phyloP scores from a whole-genome alignment of 2,329 filamentous ascomycete species.

The Phoma sp. region DNA sequence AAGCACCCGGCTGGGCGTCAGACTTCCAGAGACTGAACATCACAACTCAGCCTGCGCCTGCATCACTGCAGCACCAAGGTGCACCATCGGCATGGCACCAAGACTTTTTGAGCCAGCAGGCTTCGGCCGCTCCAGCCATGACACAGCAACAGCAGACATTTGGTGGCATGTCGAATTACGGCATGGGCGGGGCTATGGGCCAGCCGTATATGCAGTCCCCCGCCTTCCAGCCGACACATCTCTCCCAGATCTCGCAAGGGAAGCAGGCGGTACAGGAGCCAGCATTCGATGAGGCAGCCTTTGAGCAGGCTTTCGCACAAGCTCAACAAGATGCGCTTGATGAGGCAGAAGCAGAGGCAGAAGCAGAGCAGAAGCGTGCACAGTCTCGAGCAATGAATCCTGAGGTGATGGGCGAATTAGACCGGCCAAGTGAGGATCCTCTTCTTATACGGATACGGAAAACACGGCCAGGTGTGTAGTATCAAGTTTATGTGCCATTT shows the following conservation, averaged over 20 bases:
- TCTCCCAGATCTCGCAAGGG: conserved; percentile 38
- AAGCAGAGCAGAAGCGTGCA: conserved; percentile 19
- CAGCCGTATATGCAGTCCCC: conserved; percentile 33
- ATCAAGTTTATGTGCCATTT: conserved; percentile 15
- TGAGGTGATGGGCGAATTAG: conserved; percentile 22
- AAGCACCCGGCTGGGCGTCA: conserved; percentile 53
- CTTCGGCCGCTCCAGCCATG: conserved; percentile 37
- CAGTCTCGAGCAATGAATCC: conserved; percentile 23
- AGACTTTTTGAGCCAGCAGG: conserved; percentile 60
- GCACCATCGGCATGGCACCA: conserved; percentile 61
- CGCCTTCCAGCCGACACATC: conserved; percentile 25
- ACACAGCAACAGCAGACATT: conserved; percentile 33
- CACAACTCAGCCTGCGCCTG: conserved; percentile 48
- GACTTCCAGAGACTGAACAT: conserved; percentile 58
- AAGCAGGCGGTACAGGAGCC: conserved; percentile 47
- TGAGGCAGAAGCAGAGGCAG: conserved; percentile 10
- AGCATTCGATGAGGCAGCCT: conserved; percentile 61
- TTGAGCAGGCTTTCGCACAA: conserved; percentile 61
- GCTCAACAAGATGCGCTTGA: conserved; percentile 50
- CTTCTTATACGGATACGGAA: conserved; percentile 41
- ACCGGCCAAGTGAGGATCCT: conserved; percentile 38
- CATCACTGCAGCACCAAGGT: conserved; percentile 55
- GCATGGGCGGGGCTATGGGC: conserved; percentile 35
- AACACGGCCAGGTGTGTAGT: conserved; percentile 43
- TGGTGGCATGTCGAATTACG: conserved; percentile 35